phyloP scores from a whole-genome alignment of 345 rosid species.

The Hirschfeldia incana region DNA sequence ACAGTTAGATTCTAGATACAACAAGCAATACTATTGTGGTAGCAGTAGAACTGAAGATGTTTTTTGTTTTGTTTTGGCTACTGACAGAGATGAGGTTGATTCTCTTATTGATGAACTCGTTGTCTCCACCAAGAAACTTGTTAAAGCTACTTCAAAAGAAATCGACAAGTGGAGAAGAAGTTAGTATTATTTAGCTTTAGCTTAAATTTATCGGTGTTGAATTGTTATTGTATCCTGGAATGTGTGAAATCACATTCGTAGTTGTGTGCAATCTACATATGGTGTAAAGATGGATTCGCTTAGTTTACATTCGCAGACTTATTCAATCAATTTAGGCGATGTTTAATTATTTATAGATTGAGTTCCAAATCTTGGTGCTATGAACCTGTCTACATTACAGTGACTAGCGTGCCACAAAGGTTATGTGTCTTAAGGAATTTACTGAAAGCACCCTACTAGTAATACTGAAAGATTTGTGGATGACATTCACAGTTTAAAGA shows the following conservation, averaged over 20 bases:
- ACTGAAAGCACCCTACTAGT: background rate
- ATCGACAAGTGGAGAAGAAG: slow-evolving; percentile 80
- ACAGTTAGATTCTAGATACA: background rate
- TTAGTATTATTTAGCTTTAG: slow-evolving; percentile 9
- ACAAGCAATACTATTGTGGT: background rate
- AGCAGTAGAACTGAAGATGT: background rate
- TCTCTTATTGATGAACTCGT: slow-evolving; percentile 64
- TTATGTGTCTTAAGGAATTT: background rate
- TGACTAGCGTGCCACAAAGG: slow-evolving; percentile 4
- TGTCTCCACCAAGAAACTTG: slow-evolving; percentile 63
- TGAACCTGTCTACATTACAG: background rate
- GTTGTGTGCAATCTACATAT: background rate
- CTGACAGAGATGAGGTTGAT: slow-evolving; percentile 60
- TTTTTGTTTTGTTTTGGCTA: background rate
- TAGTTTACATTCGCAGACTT: background rate
- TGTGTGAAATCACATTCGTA: background rate
- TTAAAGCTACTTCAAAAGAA: slow-evolving; percentile 64
- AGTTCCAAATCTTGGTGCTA: background rate
- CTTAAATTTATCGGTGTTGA: background rate
- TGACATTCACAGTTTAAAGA: background rate
- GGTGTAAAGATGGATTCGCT: background rate
- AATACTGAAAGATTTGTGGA: slow-evolving; percentile 5
- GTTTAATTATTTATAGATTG: background rate
- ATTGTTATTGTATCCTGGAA: background rate
- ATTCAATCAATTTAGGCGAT: background rate